Evolutionary conservation across 2,329 filamentous ascomycete genomes (phyloP).

Genomic region (Phyllosticta ampelicida): DNA sequence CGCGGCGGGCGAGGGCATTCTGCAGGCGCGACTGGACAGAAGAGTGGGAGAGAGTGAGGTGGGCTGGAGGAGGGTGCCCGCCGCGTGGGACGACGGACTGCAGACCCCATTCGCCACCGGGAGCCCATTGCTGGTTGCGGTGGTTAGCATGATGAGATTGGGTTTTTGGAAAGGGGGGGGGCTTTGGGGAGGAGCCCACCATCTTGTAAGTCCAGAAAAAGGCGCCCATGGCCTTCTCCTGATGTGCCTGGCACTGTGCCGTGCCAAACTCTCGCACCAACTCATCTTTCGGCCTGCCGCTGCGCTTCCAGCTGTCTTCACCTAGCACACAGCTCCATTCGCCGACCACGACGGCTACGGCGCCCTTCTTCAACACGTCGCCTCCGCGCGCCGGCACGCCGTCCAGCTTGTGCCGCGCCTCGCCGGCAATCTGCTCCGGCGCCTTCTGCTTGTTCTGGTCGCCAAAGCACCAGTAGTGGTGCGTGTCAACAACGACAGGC

Average conservation of each 20-base stretch:
- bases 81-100: constrained; percentile 39
- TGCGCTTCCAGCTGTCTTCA: constrained; percentile 34
- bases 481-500: constrained; percentile 47
- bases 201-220: constrained; percentile 54
- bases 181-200: constrained; percentile 20
- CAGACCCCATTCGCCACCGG: constrained; percentile 52
- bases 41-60: constrained; percentile 26
- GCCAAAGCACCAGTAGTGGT: constrained; percentile 50
- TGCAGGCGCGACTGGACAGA: constrained; percentile 29
- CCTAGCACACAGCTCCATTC: constrained; percentile 50
- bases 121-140: constrained; percentile 41
- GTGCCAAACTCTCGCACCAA: constrained; percentile 38
- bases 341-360: constrained; percentile 42
- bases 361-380: constrained; percentile 38
- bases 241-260: constrained; percentile 39
- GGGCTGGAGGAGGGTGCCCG: constrained; percentile 31
- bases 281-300: constrained; percentile 20
- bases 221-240: constrained; percentile 39
- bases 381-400: constrained; percentile 39
- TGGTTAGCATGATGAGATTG: background rate
- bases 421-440: constrained; percentile 42
- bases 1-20: constrained; percentile 30
- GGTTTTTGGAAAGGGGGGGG: background rate
- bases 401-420: constrained; percentile 33
- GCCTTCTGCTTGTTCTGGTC: constrained; percentile 40